Base-by-base conservation (phyloP, 2,329 filamentous ascomycete genomes). In the Rhytidhysteron rufulum region DNA sequence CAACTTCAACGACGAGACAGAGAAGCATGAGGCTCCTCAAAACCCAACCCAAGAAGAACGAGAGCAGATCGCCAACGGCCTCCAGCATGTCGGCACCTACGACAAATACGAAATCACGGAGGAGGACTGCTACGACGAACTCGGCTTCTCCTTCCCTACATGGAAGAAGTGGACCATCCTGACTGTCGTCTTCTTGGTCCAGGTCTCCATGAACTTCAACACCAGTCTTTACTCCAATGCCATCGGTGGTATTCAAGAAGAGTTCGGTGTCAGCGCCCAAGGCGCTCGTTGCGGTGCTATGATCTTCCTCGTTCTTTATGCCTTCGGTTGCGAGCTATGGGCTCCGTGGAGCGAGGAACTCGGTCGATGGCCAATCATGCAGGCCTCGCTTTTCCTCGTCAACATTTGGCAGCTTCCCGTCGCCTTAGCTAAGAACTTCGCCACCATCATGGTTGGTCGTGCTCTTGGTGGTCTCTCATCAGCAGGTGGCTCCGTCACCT, bases 251-350 rank as follows among this genome's bases (percentile, higher is more conserved):
- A 74, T 79, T 13, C 67, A 77, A 0, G 69, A 82, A 16, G 75
- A 88, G 45, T 93, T 86, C 49, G 50, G 67, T 34, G 82, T 91
- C 45, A 84, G 80, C 45, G 69, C 70, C 20, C 84, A 88, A 61
- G 80, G 77, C 4, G 86, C 83, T 4, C 79, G 86, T 40, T 77
- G 79, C 41, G 87, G 87, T 58, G 85, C 86, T 43, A 83, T 86
- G 68, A 79, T 89, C 47, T 93, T 91, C 68, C 68, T 94, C 29
- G 75, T 93, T 37, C 65, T 82, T 2, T 93, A 94, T 61, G 87
- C 86, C 27, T 90, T 93, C 59, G 88, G 88, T 25, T 93, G 88
- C 61, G 88, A 93, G 63, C 74, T 91, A 0, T 93, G 88, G 88
- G 88, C 88, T 0, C 88, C 88, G 0, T 93, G 87, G 85, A 86